A percentile compares a stretch with the other conserved stretches of the same genome.
Evolutionary conservation across 176 grass and related monocot species (phyloP).

Genomic region (Oropetium thomaeum): DNA sequence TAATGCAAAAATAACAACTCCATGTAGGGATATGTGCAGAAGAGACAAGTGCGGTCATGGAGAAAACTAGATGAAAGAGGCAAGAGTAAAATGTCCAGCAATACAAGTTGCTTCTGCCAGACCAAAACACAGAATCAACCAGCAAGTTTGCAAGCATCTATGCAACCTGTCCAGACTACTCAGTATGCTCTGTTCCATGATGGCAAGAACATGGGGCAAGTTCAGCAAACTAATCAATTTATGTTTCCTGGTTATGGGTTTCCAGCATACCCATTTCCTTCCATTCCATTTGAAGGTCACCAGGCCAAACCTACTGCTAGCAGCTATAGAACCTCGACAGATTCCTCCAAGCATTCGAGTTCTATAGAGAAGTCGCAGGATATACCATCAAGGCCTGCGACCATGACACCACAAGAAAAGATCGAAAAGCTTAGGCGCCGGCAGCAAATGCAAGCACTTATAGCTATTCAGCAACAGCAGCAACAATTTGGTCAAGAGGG

Average conservation of each 20-base stretch:
- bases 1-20: conserved; percentile 21
- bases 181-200: conserved; percentile 40
- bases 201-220: conserved; percentile 37
- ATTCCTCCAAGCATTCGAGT: conserved; percentile 40
- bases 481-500: conserved; percentile 54
- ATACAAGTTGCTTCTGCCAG: conserved; percentile 29
- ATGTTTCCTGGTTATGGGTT: conserved; percentile 49
- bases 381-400: conserved; percentile 40
- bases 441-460: conserved; percentile 69
- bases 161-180: conserved; percentile 38
- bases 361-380: conserved; percentile 40
- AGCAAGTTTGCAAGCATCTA: conserved; percentile 35
- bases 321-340: conserved; percentile 29
- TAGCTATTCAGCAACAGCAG: conserved; percentile 75
- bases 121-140: conserved; percentile 40
- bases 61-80: conserved; percentile 48
- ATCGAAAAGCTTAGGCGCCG: conserved; percentile 79
- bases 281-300: conserved; percentile 42
- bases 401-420: conserved; percentile 80
- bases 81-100: conserved; percentile 40
- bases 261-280: conserved; percentile 42
- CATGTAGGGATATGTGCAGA: conserved; percentile 43
- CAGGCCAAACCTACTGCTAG: conserved; percentile 31
- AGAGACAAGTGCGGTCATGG: conserved; percentile 31
- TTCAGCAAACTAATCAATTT: conserved; percentile 52